Conservation (phyloP, 1,284 basidiomycete genomes). For the Rugiboletus extremiorientalis region DNA sequence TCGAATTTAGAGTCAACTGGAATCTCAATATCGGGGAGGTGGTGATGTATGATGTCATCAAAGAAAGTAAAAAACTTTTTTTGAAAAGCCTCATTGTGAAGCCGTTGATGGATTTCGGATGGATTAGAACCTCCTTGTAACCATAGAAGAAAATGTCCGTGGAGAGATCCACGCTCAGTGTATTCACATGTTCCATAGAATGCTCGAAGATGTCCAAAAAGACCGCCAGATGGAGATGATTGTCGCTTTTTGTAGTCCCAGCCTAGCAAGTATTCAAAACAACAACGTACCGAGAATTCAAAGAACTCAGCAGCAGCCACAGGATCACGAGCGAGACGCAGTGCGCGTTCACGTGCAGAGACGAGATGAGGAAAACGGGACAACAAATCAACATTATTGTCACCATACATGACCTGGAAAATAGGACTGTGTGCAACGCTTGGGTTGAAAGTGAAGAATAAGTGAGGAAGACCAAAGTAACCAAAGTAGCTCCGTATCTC, state of each 20-base stretch:
- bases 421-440: constrained; percentile 11
- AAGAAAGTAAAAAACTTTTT: neutral
- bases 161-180: neutral
- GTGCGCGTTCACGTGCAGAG: neutral
- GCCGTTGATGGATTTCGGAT: neutral
- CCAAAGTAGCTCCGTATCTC: constrained; percentile 12
- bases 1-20: neutral
- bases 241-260: neutral
- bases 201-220: neutral
- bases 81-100: neutral
- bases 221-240: neutral
- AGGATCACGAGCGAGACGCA: neutral
- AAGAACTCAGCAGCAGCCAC: neutral
- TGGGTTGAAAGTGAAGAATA: constrained; percentile 17
- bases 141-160: neutral
- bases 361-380: constrained; percentile 1
- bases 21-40: neutral
- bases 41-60: neutral
- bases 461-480: constrained; percentile 8
- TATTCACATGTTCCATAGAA: neutral
- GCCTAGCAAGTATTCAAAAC: neutral
- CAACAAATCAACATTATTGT: neutral
- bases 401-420: constrained; percentile 16
- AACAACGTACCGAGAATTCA: too few species aligned
- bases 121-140: neutral